Evolutionary conservation across 768 basidiomycete species (phyloP), one percentile per base, ranked within the genome.

Genomic region (Agrocybe chaxingu): DNA sequence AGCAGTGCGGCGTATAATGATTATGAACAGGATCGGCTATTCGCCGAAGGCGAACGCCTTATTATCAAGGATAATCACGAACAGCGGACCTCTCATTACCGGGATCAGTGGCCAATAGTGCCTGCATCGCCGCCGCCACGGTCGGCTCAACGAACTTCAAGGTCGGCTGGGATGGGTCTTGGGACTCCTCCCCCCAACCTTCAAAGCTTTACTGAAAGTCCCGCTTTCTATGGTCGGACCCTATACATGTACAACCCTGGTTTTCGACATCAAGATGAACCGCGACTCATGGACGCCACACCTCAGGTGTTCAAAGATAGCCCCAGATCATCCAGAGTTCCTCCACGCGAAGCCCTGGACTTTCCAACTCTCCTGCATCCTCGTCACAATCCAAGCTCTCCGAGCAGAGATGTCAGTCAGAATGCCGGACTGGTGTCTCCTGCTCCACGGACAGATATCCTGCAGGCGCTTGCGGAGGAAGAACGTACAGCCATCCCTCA

Each of bases 11-110:
- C 36, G 16, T 37, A 37, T 11, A n/a, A 46, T n/a, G 29, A 9
- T 59, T 57, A 4, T 79, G 76, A 18, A 80, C 78, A 8, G 61
- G 53, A 53, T 69, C 24, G 35, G 29, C 9, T 24, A 10, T 47
- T 9, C 31, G 11, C 35, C 46, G 36, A 47, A 37, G 29, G 34
- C 12, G 19, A 24, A 24, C 24, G 24, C 24, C 24, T 24, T 24
- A 24, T 24, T 24, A 24, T 24, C 24, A 5, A 24, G 24, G 24
- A 24, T 24, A 5, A 24, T 24, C 24, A 24, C 5, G 24, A 24
- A 24, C 24, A 24, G 24, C 24, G 24, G 24, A 24, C 24, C 24
- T 24, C 24, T 24, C 24, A 24, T 24, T 24, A 24, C 24, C 24
- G 24, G 5, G 24, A 24, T 24, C 24, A 24, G 24, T 24, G 24